These are phyloP conservation scores for Cercospora berteroae DNA, from an alignment of 2,329 filamentous ascomycete genomes.

Conservation along the genomic window DNA sequence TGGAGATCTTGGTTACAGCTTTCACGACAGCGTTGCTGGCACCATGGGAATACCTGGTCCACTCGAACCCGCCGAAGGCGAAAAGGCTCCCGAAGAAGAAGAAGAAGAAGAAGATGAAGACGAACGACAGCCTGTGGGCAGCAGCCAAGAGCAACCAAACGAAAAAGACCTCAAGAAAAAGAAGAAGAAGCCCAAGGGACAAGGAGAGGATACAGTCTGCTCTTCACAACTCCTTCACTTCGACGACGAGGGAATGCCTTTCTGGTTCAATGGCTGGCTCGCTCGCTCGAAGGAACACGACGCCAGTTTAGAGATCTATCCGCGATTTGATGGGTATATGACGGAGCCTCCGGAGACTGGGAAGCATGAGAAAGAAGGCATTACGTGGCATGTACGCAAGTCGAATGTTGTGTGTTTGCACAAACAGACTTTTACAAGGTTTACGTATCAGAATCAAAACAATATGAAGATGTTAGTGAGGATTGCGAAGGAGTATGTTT, in stretches of 20 bases:
- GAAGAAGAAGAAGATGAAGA: neutral
- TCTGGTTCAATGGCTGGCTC: constrained; percentile 52
- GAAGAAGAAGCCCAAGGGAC: neutral
- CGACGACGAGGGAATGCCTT: constrained; percentile 40
- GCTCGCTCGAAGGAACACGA: neutral
- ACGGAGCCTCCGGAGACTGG: neutral
- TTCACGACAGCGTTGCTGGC: constrained; percentile 44
- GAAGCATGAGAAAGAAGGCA: neutral
- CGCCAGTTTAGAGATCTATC: neutral
- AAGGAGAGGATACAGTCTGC: constrained; percentile 39
- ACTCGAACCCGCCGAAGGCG: neutral
- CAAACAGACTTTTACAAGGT: neutral
- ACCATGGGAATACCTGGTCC: constrained; percentile 35
- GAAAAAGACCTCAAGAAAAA: constrained; percentile 8
- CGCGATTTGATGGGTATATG: neutral
- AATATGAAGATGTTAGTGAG: neutral
- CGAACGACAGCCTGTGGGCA: neutral
- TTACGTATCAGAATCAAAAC: neutral
- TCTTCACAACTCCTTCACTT: constrained; percentile 49
- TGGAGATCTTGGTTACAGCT: constrained; percentile 46
- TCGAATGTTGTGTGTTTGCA: neutral
- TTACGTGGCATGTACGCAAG: neutral
- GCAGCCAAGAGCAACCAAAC: neutral
- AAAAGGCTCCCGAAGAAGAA: neutral
- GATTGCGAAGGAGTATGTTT: neutral